phyloP scores from a whole-genome alignment of 495 filamentous ascomycete genomes.

The Cercophora newfieldiana region DNA sequence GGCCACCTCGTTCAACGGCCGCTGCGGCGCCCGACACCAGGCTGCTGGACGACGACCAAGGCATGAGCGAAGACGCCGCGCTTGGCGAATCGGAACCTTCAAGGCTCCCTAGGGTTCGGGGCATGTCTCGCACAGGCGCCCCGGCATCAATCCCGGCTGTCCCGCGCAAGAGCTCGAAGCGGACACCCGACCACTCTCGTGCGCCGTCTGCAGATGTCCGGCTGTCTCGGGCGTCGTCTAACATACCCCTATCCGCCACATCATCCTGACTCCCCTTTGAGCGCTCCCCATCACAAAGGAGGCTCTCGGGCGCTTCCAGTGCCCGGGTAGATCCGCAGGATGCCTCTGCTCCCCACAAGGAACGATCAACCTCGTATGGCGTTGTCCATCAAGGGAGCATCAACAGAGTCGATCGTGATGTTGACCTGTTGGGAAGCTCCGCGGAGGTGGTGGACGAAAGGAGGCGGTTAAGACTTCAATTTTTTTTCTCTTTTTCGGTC shows the following conservation, averaged over 20 bases:
- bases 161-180: conserved; percentile 64
- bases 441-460: conserved; percentile 52
- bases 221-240: not conserved
- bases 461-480: not conserved
- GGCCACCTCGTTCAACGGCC: conserved; percentile 17
- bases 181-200: conserved; percentile 39
- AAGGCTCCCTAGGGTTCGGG: not conserved
- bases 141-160: conserved; percentile 41
- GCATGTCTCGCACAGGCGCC: not conserved
- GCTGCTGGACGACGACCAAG: conserved; percentile 48
- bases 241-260: conserved; percentile 18
- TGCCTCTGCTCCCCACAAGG: conserved; percentile 34
- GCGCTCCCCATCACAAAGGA: conserved; percentile 53
- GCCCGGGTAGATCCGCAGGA: conserved; percentile 34
- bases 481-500: not conserved
- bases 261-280: conserved; percentile 61
- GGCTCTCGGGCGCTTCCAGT: conserved; percentile 50
- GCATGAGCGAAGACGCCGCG: conserved; percentile 37
- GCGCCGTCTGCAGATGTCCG: conserved; percentile 23
- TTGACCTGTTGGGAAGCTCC: conserved; percentile 45
- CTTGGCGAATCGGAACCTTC: conserved; percentile 16
- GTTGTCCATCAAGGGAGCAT: conserved; percentile 72
- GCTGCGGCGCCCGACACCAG: conserved; percentile 30
- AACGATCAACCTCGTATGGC: conserved; percentile 67
- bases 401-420: conserved; percentile 52